Evolutionary conservation across 768 basidiomycete species (phyloP).

Genomic region (Rhizopogon salebrosus): DNA sequence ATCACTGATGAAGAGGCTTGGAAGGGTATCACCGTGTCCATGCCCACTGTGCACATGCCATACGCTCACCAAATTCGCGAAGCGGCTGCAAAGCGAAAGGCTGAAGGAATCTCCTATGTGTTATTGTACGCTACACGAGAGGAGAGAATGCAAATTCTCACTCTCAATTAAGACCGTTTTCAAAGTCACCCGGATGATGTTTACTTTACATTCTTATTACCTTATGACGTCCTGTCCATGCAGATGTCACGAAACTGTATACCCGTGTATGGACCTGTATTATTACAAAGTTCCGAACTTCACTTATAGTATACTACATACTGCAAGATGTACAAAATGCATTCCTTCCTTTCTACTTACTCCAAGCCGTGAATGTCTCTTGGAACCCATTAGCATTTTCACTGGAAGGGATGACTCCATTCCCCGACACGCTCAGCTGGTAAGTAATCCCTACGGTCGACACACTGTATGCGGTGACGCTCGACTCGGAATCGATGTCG

Average conservation of each 20-base stretch:
- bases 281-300: not conserved
- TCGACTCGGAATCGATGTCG: constrained; percentile 36
- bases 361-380: constrained; percentile 34
- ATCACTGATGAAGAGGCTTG: constrained; percentile 72
- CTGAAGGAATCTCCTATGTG: constrained; percentile 58
- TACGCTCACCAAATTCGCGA: constrained; percentile 71
- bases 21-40: constrained; percentile 50
- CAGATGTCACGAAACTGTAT: not conserved
- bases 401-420: constrained; percentile 30
- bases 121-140: constrained; percentile 65
- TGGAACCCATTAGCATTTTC: constrained; percentile 41
- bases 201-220: not conserved
- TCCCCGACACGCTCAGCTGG: constrained; percentile 33
- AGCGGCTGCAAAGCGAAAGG: constrained; percentile 52
- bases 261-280: not conserved
- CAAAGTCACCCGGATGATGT: not conserved
- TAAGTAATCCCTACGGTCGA: constrained; percentile 42
- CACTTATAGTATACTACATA: not conserved
- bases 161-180: constrained; percentile 19
- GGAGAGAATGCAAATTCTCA: constrained; percentile 61
- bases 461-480: constrained; percentile 38
- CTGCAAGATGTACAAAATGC: not conserved
- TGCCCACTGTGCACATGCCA: constrained; percentile 51
- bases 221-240: not conserved
- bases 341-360: not conserved